A percentile compares a stretch with the other conserved stretches of the same genome.
Evolutionary conservation across 1,139 yeast genomes (phyloP).

Genomic region (Saccharomyces uvarum): DNA sequence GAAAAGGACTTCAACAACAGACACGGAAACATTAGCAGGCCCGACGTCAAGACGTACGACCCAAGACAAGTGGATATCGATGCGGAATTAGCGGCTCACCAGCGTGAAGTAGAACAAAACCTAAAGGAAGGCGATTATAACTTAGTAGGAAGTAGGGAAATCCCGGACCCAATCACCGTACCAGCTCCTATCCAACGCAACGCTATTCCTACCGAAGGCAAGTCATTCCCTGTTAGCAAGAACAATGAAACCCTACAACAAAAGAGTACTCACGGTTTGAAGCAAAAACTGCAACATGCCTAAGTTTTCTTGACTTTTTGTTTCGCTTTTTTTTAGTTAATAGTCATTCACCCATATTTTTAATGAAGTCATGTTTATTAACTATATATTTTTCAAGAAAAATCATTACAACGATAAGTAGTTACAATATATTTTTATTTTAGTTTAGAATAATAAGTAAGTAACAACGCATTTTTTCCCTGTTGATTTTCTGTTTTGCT

Average conservation of each 20-base stretch:
- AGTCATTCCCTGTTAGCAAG: neutral
- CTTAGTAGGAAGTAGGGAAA: neutral
- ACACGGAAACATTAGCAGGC: neutral
- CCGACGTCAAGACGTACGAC: neutral
- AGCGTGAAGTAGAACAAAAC: neutral
- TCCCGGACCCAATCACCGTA: neutral
- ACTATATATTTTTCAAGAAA: neutral
- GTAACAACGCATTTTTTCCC: neutral
- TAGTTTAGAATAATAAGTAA: neutral
- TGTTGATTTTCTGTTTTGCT: neutral
- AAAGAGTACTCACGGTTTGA: neutral
- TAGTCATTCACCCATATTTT: neutral
- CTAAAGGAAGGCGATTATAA: neutral
- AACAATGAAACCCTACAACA: neutral
- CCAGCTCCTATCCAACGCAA: neutral
- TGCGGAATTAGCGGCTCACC: neutral
- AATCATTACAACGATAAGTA: neutral
- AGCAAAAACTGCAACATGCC: neutral
- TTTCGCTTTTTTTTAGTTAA: neutral
- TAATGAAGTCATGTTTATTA: neutral
- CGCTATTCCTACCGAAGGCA: neutral
- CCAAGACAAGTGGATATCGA: neutral
- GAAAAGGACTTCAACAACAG: neutral
- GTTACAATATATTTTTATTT: neutral
- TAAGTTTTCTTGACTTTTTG: neutral